These are phyloP conservation scores for Ophiostoma ips DNA, from an alignment of 2,329 filamentous ascomycete species.

Conservation along the genomic window DNA sequence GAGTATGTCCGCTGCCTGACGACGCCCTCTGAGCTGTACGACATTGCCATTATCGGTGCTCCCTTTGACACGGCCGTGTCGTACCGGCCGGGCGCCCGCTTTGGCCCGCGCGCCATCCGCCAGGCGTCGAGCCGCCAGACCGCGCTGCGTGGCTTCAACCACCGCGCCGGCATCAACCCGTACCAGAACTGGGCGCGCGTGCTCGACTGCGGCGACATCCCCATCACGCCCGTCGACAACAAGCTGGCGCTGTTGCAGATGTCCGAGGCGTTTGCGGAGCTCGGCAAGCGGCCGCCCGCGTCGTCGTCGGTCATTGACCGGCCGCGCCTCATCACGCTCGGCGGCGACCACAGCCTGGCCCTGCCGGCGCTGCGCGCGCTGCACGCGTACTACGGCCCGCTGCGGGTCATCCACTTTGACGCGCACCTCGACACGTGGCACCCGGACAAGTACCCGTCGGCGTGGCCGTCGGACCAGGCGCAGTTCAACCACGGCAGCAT, in stretches of 20 bases:
- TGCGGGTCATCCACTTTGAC: slow-evolving; percentile 65
- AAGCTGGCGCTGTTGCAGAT: slow-evolving; percentile 68
- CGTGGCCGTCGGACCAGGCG: slow-evolving; percentile 56
- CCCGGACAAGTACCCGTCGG: slow-evolving; percentile 62
- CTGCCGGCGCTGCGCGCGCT: slow-evolving; percentile 56
- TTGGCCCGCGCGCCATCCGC: slow-evolving; percentile 78
- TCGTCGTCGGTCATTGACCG: slow-evolving; percentile 20
- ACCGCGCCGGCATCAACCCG: slow-evolving; percentile 69
- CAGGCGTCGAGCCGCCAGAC: slow-evolving; percentile 72
- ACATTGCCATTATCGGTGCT: slow-evolving; percentile 58
- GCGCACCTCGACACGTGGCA: slow-evolving; percentile 78
- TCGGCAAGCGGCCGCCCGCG: slow-evolving; percentile 31
- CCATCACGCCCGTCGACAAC: slow-evolving; percentile 78
- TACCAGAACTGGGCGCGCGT: slow-evolving; percentile 67
- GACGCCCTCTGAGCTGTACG: slow-evolving; percentile 47
- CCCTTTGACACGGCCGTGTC: slow-evolving; percentile 63
- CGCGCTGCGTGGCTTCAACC: slow-evolving; percentile 68
- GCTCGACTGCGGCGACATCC: slow-evolving; percentile 83
- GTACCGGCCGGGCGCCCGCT: slow-evolving; percentile 61
- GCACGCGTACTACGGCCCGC: slow-evolving; percentile 45
- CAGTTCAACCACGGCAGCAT: slow-evolving; percentile 82
- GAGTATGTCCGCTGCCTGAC: slow-evolving; percentile 55
- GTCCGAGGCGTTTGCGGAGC: slow-evolving; percentile 63
- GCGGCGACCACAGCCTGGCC: slow-evolving; percentile 59
- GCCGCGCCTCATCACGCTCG: slow-evolving; percentile 52